A percentile compares a stretch with the other conserved stretches of the same genome.
Conservation (phyloP, 306 rosid genomes). For the Acacia confusa region DNA sequence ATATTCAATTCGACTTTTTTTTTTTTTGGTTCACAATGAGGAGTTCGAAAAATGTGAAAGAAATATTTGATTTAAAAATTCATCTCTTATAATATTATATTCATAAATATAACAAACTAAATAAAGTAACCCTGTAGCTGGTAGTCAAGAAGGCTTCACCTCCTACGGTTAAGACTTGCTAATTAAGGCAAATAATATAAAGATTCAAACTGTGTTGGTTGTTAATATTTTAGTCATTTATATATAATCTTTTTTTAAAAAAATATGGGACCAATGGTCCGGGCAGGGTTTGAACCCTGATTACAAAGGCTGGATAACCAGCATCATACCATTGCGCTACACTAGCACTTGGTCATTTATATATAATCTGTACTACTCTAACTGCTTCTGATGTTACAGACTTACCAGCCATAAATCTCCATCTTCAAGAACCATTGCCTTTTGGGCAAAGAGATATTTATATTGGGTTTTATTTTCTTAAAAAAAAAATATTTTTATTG, state of each 20-base stretch:
- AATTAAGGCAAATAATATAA: background rate
- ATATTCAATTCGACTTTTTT: background rate
- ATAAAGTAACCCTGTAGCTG: background rate
- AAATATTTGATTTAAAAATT: background rate
- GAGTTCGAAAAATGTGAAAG: background rate
- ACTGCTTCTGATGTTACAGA: constrained; percentile 1
- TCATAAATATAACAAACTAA: background rate
- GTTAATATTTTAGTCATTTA: background rate
- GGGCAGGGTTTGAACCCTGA: too few relatives aligned
- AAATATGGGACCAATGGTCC: too few relatives aligned
- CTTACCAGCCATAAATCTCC: background rate
- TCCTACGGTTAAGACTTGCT: constrained; percentile 8
- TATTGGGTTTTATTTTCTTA: background rate
- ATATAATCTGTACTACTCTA: background rate
- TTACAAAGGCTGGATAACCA: too few relatives aligned
- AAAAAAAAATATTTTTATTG: too few relatives aligned
- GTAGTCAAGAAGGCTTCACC: background rate
- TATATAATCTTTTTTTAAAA: too few relatives aligned
- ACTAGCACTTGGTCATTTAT: too few relatives aligned
- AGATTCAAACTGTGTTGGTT: background rate
- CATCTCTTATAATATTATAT: background rate
- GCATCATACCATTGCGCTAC: too few relatives aligned
- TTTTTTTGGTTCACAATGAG: background rate
- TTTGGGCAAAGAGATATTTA: background rate
- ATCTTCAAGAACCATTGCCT: background rate